phyloP scores from a whole-genome alignment of 345 rosid species.

The Eucalyptus globulus region DNA sequence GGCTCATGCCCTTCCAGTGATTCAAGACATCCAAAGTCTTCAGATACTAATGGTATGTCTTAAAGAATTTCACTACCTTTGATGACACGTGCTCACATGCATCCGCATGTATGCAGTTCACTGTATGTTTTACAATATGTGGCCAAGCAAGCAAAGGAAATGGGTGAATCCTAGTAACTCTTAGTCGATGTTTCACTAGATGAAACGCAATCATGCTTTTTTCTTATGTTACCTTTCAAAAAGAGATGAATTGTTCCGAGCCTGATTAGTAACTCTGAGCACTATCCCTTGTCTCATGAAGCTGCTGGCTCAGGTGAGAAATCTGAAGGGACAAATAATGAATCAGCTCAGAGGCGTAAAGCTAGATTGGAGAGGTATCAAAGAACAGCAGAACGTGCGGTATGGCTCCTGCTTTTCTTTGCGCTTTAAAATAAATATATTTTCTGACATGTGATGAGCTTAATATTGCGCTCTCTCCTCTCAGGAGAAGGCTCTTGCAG shows the following conservation, averaged over 20 bases:
- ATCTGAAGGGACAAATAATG: constrained; percentile 28
- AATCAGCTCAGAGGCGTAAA: constrained; percentile 53
- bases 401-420: constrained; percentile 12
- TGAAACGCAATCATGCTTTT: not conserved
- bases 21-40: constrained; percentile 16
- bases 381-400: constrained; percentile 77
- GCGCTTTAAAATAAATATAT: not conserved
- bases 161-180: not conserved
- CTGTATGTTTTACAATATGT: not conserved
- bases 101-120: not conserved
- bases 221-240: not conserved
- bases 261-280: not conserved
- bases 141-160: not conserved
- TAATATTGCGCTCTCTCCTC: constrained; percentile 5
- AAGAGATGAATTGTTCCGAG: not conserved
- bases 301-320: constrained; percentile 10
- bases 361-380: constrained; percentile 70
- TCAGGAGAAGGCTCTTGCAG: constrained; percentile 93
- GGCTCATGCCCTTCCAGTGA: constrained; percentile 29
- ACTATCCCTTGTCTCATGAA: constrained; percentile 13
- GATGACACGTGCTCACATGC: not conserved
- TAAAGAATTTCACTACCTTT: not conserved
- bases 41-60: constrained; percentile 30
- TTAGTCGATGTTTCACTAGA: not conserved
- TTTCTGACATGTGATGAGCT: not conserved